A percentile compares a stretch with the other conserved stretches of the same genome.
These are phyloP conservation scores for Fusarium nanum DNA, from an alignment of 2,329 filamentous ascomycete species.

Conservation along the genomic window DNA sequence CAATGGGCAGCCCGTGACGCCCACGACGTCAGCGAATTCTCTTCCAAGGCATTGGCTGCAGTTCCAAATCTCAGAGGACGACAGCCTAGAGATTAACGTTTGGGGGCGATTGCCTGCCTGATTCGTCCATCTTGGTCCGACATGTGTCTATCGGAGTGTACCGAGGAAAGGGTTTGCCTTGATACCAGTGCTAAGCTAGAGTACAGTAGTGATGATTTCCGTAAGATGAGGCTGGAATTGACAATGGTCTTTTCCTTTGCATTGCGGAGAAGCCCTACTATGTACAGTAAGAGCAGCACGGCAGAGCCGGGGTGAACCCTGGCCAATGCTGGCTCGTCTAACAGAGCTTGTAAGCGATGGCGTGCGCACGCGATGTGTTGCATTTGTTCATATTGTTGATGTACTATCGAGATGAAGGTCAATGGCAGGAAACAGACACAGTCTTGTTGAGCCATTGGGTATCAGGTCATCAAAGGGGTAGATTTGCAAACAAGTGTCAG, in stretches of 20 bases:
- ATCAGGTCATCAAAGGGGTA: not conserved
- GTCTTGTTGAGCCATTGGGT: not conserved
- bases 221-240: slow-evolving; percentile 27
- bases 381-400: slow-evolving; percentile 15
- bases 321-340: slow-evolving; percentile 20
- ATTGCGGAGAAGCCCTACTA: slow-evolving; percentile 37
- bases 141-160: slow-evolving; percentile 34
- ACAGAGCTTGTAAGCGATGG: slow-evolving; percentile 37
- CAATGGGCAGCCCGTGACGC: slow-evolving; percentile 38
- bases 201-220: slow-evolving; percentile 24
- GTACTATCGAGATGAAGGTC: slow-evolving; percentile 4
- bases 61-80: slow-evolving; percentile 20
- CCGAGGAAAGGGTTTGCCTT: slow-evolving; percentile 21
- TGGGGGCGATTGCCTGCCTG: slow-evolving; percentile 15
- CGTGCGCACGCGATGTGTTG: slow-evolving; percentile 36
- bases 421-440: not conserved
- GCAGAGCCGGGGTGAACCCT: slow-evolving; percentile 40
- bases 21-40: slow-evolving; percentile 40
- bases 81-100: slow-evolving; percentile 37
- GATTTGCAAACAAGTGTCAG: slow-evolving; percentile 12
- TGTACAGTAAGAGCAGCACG: slow-evolving; percentile 12
- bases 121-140: slow-evolving; percentile 29
- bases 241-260: slow-evolving; percentile 20
- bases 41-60: slow-evolving; percentile 16
- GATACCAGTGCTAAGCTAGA: not conserved